Evolutionary conservation across 352 stramenopile species (phyloP).

Genomic region (Pythium phragmitis): DNA sequence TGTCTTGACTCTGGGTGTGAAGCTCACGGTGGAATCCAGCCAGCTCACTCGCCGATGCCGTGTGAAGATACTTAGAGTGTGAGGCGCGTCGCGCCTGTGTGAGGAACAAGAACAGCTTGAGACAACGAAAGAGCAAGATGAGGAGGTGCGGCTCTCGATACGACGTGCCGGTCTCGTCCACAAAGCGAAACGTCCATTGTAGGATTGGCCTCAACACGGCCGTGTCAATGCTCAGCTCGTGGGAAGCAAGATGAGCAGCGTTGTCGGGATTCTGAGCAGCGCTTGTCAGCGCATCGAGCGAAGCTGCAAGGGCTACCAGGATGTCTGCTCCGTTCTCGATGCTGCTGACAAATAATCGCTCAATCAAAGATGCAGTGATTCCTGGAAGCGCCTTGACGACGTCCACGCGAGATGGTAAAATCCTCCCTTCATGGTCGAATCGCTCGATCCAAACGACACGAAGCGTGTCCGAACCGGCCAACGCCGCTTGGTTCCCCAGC

Average conservation of each 20-base stretch:
- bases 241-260: background rate
- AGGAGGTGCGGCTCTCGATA: constrained; percentile 17
- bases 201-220: constrained; percentile 5
- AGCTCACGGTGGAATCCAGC: background rate
- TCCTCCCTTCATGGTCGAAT: constrained; percentile 15
- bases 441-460: constrained; percentile 20
- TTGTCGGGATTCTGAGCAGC: constrained; percentile 4
- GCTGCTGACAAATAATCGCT: background rate
- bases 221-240: background rate
- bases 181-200: constrained; percentile 6
- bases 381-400: constrained; percentile 3
- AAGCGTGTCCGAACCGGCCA: constrained; percentile 8
- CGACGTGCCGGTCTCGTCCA: constrained; percentile 11
- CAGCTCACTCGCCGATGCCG: background rate
- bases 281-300: background rate
- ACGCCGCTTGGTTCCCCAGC: background rate
- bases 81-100: background rate
- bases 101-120: constrained; percentile 6
- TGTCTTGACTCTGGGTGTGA: constrained; percentile 2
- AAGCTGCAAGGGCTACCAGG: background rate
- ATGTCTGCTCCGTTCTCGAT: background rate
- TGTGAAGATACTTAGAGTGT: background rate
- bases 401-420: background rate
- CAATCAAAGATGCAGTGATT: background rate
- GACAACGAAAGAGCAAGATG: background rate